Base-by-base conservation (phyloP, 2,329 filamentous ascomycete species). In the Curvularia hawaiiensis region DNA sequence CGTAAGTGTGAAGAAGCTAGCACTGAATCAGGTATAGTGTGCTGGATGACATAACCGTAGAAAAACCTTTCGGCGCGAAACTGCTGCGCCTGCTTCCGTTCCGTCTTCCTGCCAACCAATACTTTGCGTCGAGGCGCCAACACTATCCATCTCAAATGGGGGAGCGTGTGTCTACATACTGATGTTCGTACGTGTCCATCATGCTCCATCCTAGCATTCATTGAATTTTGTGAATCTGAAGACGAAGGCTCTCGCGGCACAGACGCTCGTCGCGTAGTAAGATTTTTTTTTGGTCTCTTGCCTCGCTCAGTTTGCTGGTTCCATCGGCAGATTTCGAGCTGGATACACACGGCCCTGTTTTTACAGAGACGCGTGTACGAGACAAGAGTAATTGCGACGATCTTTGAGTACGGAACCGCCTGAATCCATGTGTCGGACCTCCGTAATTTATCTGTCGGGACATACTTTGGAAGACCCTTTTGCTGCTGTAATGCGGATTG, bases 371-470 rank as follows among this genome's bases (percentile, higher is more conserved):
- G 33, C 18, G 11, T 66, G 74, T 75, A 77, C 60, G 74, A 75
- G 74, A 77, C 74, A 65, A 77, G 70, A 77, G 52, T 47, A 66
- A 74, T 38, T 49, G 65, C 70, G 73, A 74, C 72, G 68, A 74
- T 75, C 66, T 75, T 77, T 77, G 74, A 77, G 74, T 77, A 75
- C 74, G 73, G 64, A 63, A 58, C 71, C 72, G 69, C 58, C 62
- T 64, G 61, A 67, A 30, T 51, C 48, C 61, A 59, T 64, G 65
- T 72, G 69, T 65, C 67, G 72, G 64, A 59, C 63, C 56, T 71
- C 69, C 66, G 74, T 75, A 76, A 76, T 76, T 76, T 69, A 73
- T 75, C 67, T 59, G 72, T 75, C 71, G 71, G 65, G 62, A 76
- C 72, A 76, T 70, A 60, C 40, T n/a, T 31, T 4, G 22, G 20